Percentiles rank a stretch among this genome's conserved stretches.
These are phyloP conservation scores for Obelidium mucronatum DNA, from an alignment of 192 early-diverging fungal genomes.

Conservation along the genomic window DNA sequence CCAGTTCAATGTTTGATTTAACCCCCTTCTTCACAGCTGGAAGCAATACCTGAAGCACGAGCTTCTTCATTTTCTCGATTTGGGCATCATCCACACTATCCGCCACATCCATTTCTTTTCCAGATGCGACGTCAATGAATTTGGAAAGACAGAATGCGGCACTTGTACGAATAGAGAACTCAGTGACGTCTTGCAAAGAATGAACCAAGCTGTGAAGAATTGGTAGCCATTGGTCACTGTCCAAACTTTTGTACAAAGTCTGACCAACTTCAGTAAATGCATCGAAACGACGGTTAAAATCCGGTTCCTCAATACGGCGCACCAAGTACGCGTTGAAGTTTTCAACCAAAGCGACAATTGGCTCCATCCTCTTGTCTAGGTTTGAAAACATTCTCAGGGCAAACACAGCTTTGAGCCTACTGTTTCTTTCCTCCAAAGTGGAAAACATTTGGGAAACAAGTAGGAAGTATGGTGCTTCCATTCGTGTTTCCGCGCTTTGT, in stretches of 20 bases:
- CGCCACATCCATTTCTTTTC: conserved; percentile 34
- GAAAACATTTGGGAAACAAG: conserved; percentile 77
- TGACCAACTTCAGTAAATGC: conserved; percentile 76
- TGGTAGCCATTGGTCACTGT: conserved; percentile 83
- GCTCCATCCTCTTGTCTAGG: conserved; percentile 59
- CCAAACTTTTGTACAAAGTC: conserved; percentile 69
- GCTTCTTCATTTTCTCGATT: conserved; percentile 14
- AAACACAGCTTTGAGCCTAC: conserved; percentile 66
- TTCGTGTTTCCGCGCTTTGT: conserved; percentile 21
- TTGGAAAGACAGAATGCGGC: conserved; percentile 75
- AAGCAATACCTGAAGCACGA: conserved; percentile 65
- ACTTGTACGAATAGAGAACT: conserved; percentile 87
- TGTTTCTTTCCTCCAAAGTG: conserved; percentile 64
- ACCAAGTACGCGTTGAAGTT: conserved; percentile 84
- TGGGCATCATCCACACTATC: not conserved
- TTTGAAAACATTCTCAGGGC: conserved; percentile 72
- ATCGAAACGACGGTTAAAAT: conserved; percentile 83
- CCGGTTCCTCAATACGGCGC: conserved; percentile 82
- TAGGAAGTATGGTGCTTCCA: conserved; percentile 65
- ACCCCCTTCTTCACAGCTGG: conserved; percentile 78
- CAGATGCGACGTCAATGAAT: conserved; percentile 69
- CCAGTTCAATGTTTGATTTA: conserved; percentile 52
- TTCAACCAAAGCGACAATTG: conserved; percentile 63
- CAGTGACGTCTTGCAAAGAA: conserved; percentile 81
- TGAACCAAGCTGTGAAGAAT: conserved; percentile 88